Base-by-base conservation (phyloP, 225 moss, liverwort and hornwort species). In the Physcomitrellopsis africana region DNA sequence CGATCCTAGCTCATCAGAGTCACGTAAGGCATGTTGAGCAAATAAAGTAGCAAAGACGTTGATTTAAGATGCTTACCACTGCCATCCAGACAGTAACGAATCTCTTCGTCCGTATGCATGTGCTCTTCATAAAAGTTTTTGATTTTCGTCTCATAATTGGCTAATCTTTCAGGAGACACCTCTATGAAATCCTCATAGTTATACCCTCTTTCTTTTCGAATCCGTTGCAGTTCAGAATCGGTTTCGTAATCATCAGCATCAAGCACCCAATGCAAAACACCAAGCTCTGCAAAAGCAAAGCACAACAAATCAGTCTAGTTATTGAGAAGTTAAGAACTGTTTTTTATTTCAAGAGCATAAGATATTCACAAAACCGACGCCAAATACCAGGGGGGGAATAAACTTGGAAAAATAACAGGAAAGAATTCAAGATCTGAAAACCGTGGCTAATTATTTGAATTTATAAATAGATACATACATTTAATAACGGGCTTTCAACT, bases 101-200 rank as follows among this genome's bases (percentile, higher is more conserved):
- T 96, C 82, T 96, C 94, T 74, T 96, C 96, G 56, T 96, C 96
- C 32, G 86, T 89, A 43, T 96, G 96, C 29, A 96, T 84, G 72
- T 96, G 96, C 81, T 96, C 96, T 77, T 96, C 94, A 19, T 77
- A 96, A 67, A 96, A 96, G 14, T 54, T 84, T 53, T 94, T 94
- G 53, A 96, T 91, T 82, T 96, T 96, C 24, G 65, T 9, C 73
- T 92, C 96, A 60, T 92, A 94, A 68, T 91, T 81, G 15, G 86
- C 72, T 9, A 96, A 68, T 56, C 72, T 88, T 22, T 77, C 60
- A 5, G 92, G 94, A 43, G 87, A 91, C 3, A 94, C 87, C 46
- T 71, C 83, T 67, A 96, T 90, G 2, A 92, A 78, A 68, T 96
- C 94, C 84, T 96, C 84, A 41, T 96, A 96, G 46, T 67, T 91